Evolutionary conservation across 2,329 filamentous ascomycete species (phyloP), one percentile per base, ranked within the genome.

Genomic region (Fusarium duplospermum): DNA sequence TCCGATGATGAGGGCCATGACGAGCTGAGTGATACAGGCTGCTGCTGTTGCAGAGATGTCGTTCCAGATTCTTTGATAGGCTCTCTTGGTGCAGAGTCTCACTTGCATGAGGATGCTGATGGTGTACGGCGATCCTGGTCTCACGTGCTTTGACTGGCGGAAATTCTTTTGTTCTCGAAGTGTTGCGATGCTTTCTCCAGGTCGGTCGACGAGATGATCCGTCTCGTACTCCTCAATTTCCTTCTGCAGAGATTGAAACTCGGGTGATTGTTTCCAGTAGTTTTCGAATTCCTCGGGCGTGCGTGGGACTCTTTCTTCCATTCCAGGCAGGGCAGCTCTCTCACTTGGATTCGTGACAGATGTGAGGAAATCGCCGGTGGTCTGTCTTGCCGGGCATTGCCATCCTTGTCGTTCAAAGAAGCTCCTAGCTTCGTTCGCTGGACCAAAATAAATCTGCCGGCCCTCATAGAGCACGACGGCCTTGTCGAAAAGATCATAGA

Each of bases 401-500:
- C 90, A 95, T 45, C 93, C 93, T 81, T 93, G 89, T 14, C 87
- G 83, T 75, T 91, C 89, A 69, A 95, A 95, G 81, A 90, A 95
- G 0, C 80, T 80, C 76, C 88, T 91, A 0, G 93, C 93, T 3
- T 85, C 80, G 7, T 77, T 79, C 0, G 90, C 88, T 0, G 89
- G 88, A 0, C 93, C 94, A 72, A 92, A 95, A 83, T 90, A 96
- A 71, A 95, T 95, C 78, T 95, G 89, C 0, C 91, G 88, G 1
- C 93, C 94, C 78, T 95, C 92, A 77, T 95, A 94, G 0, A 95
- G 84, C 0, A 96, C 91, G 0, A 91, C 87, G 0, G 89, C 90
- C 79, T 95, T 95, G 82, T 96, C 93, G 76, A 96, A 95, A 18
- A 90, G 83, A 38, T 93, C 91, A 78, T 93, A 93, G 36, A 92